Evolutionary conservation across 495 filamentous ascomycete species (phyloP), one percentile per base, ranked within the genome.

Genomic region (Immersiella caudata): DNA sequence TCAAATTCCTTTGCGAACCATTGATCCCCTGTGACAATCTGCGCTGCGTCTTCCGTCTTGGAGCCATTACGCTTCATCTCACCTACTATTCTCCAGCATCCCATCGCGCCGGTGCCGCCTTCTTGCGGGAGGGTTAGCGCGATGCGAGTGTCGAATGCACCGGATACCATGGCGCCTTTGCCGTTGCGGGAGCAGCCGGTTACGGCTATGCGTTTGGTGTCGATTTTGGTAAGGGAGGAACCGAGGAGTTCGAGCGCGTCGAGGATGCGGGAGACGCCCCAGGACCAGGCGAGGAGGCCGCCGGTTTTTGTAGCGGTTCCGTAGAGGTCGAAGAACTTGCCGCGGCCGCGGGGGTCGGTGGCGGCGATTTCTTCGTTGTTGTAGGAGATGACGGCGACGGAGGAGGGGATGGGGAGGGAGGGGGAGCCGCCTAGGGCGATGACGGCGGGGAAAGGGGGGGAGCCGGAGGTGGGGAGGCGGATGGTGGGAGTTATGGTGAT

Each of bases 101-200:
- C 81, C 60, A 74, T 70, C 24, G 81, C 83, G n/a, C 82, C 80
- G 14, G 78, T 79, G 29, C 82, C 83, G 22, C 74, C 78, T 72
- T 85, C 83, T 68, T 85, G 83, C 7, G 82, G 80, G 62, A 84
- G 74, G n/a, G 76, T 78, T 21, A 84, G 71, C 11, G 72, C 75
- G 63, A 85, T 79, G 14, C 83, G 80, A 11, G 68, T 55, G 51
- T 83, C 82, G 67, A 84, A 79, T 29, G 83, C 83, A 6, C 77
- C 81, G 3, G 81, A 80, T 12, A 84, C 74, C n/a, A 84, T 59
- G 14, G 82, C 82, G 22, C 82, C 83, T 68, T 85, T 85, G 7
- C 83, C 82, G 68, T 85, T 81, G 56, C 82, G 74, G 26, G 81
- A 82, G 68, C 83, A 85, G 16, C 82, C 82, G 20, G 82, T 84